Evolutionary conservation across 2,329 filamentous ascomycete species (phyloP).

Genomic region (Aspergillus sclerotialis): DNA sequence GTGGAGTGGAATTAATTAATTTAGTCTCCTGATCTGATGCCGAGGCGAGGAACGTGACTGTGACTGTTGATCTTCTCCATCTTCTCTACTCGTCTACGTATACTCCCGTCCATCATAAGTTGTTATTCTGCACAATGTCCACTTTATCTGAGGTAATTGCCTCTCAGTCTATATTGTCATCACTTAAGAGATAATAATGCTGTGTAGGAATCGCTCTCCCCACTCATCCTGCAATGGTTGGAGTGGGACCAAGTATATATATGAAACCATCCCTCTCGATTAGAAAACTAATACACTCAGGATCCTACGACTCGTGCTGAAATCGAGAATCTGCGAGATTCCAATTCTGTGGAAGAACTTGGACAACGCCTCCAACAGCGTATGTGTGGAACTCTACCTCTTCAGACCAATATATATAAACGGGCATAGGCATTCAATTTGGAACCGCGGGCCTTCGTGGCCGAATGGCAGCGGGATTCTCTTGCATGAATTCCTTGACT

Average conservation of each 20-base stretch:
- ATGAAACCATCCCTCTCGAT: neutral
- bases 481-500: slow-evolving; percentile 53
- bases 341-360: slow-evolving; percentile 42
- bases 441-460: slow-evolving; percentile 57
- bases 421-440: slow-evolving; percentile 47
- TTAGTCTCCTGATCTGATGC: no score
- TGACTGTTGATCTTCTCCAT: slow-evolving; percentile 2
- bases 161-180: no score
- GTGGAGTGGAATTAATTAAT: neutral
- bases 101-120: no score
- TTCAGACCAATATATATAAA: neutral
- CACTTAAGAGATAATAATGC: no score
- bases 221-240: slow-evolving; percentile 51
- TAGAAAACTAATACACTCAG: slow-evolving; percentile 15
- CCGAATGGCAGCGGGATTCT: slow-evolving; percentile 60
- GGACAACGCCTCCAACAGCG: slow-evolving; percentile 47
- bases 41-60: no score
- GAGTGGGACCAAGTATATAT: slow-evolving; percentile 46
- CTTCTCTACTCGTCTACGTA: neutral
- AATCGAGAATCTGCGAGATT: slow-evolving; percentile 45
- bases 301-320: slow-evolving; percentile 48
- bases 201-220: slow-evolving; percentile 25
- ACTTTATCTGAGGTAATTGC: no score
- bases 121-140: no score
- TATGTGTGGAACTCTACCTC: slow-evolving; percentile 15